Base-by-base conservation (phyloP, 495 filamentous ascomycete genomes). In the Aspergillus olivimuriae region DNA sequence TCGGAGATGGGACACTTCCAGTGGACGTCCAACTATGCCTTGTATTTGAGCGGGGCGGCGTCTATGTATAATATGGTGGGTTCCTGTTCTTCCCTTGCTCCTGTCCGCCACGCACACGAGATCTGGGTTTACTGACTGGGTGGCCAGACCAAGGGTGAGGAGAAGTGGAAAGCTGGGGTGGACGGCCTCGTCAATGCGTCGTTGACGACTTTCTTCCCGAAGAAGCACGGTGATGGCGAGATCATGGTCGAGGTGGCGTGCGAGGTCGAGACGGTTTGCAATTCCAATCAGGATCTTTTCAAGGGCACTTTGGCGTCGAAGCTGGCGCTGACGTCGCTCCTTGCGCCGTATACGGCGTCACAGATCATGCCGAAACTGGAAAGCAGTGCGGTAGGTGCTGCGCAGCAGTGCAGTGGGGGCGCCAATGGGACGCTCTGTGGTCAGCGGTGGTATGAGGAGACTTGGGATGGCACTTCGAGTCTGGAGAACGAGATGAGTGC, bases 21-120 rank as follows among this genome's bases (percentile, higher is more conserved):
- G 55, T 87, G 78, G 79, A 72, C 76, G 1, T 87, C 87, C 60
- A 83, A 82, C 56, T 72, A 80, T 24, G 85, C 80, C 30, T 75
- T 81, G 32, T 86, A 75, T 57, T 58, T 89, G 18, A 73, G 75
- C 37, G 86, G 86, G 9, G 73, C 81, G 2, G 81, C 83, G 23
- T 73, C 75, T 51, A 85, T 89, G 82, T 85, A 80, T 61, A 86
- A 87, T 50, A 51, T 75, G 34, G 75, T 76, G 55, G 47, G 68
- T 58, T 12, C 15, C 18, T 22, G n/a, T 24, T 5, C 0, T n/a
- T 4, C 19, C 11, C 14, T 19, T 22, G 10, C 30, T 28, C 17
- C 14, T 8, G 4, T 4, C 23, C 4, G 8, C 10, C 6, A 11
- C 11, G 5, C 6, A 11, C 15, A 19, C 10, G 15, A 37, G 19